Evolutionary conservation across 176 grass and related monocot species (phyloP), one percentile per base, ranked within the genome.

Genomic region (Olyra latifolia): DNA sequence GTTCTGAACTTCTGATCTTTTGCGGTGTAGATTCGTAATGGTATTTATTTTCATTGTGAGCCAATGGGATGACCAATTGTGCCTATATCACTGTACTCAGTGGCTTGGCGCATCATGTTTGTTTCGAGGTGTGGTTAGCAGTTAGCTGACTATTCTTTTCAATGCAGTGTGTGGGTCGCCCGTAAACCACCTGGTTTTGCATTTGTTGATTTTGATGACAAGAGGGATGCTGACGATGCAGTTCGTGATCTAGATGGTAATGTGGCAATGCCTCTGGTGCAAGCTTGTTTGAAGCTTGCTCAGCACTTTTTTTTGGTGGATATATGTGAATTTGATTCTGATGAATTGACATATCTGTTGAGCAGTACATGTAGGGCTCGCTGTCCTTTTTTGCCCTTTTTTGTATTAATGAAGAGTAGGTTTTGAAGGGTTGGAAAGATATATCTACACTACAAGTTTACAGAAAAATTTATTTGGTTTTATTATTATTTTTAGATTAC

Each of bases 161-260:
- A 41, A 61, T 94, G 87, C 83, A 93, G 90, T 83, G 95, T 98
- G 2, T 98, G 95, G 92, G 90, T 98, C 69, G 95, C 95, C 19
- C 91, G 95, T 52, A 98, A 94, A 75, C 95, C 95, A 80, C 92
- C 95, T 20, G 95, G 95, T 76, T 98, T 94, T 91, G 95, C 92
- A 44, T 98, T 98, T 70, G 83, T 98, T 52, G 95, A 98, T 66
- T 94, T 94, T 71, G 95, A 98, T 80, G 95, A 98, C 54, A 81
- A 73, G 53, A 87, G 95, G 72, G 95, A 94, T 85, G 92, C 95
- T 39, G 90, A 93, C 74, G 95, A 98, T 83, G 95, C 95, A 52
- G 80, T 98, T 69, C 88, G 90, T 84, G 90, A 93, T 87, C 55
- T 98, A 83, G 92, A 98, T 94, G 95, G 95, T 98, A 91, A 75